These are phyloP conservation scores for Lathyrus oleraceus DNA, from an alignment of 306 rosid species.

Conservation along the genomic window DNA sequence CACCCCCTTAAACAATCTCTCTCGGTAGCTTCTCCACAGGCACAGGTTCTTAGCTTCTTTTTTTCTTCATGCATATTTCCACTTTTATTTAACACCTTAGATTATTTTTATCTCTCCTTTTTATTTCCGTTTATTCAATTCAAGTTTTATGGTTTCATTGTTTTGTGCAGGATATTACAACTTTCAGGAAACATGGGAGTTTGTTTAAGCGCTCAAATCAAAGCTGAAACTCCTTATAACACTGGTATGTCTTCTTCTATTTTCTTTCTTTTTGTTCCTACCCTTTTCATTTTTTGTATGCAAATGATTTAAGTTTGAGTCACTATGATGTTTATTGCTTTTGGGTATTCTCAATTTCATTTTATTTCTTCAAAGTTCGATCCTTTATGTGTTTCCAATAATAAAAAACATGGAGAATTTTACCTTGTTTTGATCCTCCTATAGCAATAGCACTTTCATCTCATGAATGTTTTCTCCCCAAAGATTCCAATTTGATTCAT, in stretches of 20 bases:
- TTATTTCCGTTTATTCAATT: slow-evolving; percentile 2
- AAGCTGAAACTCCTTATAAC: slow-evolving; percentile 49
- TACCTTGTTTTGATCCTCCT: slow-evolving; percentile 3
- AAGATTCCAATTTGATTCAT: background rate
- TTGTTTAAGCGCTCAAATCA: slow-evolving; percentile 60
- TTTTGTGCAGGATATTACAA: slow-evolving; percentile 21
- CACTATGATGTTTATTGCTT: slow-evolving; percentile 2
- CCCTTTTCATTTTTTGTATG: background rate
- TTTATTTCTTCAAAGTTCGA: slow-evolving; percentile 1
- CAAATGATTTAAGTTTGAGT: slow-evolving; percentile 16
- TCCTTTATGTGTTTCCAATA: background rate
- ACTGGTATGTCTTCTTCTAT: slow-evolving; percentile 44
- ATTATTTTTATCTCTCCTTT: too few species aligned
- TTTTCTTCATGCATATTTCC: slow-evolving; percentile 15
- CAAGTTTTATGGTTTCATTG: slow-evolving; percentile 8
- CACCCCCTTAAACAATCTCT: slow-evolving; percentile 22
- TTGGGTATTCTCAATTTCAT: slow-evolving; percentile 17
- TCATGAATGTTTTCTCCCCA: background rate
- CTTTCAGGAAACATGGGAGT: slow-evolving; percentile 55
- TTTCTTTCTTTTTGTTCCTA: background rate
- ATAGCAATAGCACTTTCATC: background rate
- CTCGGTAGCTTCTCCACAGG: background rate
- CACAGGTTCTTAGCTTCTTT: slow-evolving; percentile 8
- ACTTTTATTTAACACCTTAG: background rate
- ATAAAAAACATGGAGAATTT: background rate